Percentiles rank a stretch among this genome's conserved stretches.
phyloP scores from a whole-genome alignment of 345 rosid species.

The Streptanthus diversifolius region DNA sequence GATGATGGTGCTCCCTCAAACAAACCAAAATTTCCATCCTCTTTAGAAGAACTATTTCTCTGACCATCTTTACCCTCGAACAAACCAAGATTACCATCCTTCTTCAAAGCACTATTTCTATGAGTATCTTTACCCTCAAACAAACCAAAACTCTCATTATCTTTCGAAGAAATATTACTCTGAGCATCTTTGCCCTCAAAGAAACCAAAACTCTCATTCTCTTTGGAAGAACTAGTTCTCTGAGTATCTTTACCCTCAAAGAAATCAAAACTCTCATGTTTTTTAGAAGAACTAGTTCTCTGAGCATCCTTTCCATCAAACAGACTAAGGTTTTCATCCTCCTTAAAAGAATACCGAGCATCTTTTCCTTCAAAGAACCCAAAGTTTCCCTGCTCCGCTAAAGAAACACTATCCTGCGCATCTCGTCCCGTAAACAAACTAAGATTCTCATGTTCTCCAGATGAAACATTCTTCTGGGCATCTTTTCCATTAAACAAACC shows the following conservation, averaged over 20 bases:
- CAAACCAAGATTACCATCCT: slow-evolving; percentile 27
- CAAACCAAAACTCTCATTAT: slow-evolving; percentile 25
- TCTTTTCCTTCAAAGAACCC: slow-evolving; percentile 34
- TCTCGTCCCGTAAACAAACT: slow-evolving; percentile 35
- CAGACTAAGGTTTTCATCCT: slow-evolving; percentile 30
- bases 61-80: slow-evolving; percentile 39
- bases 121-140: slow-evolving; percentile 38
- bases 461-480: slow-evolving; percentile 2
- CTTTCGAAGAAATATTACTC: slow-evolving; percentile 26
- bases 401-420: slow-evolving; percentile 25
- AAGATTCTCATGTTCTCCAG: slow-evolving; percentile 17
- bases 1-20: slow-evolving; percentile 49
- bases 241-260: slow-evolving; percentile 35
- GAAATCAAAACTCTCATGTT: slow-evolving; percentile 22
- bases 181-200: slow-evolving; percentile 22
- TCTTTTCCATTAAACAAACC: slow-evolving; percentile 3
- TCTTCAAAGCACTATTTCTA: slow-evolving; percentile 26
- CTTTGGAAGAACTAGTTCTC: slow-evolving; percentile 25
- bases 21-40: slow-evolving; percentile 27
- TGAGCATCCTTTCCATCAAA: slow-evolving; percentile 24
- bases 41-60: slow-evolving; percentile 29
- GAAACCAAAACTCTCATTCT: slow-evolving; percentile 22
- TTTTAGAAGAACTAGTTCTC: slow-evolving; percentile 24
- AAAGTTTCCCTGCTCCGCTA: slow-evolving; percentile 22
- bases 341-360: not conserved